Evolutionary conservation across 371 early-diverging fungal species (phyloP), one percentile per base, ranked within the genome.

Genomic region (Mucor sp.): DNA sequence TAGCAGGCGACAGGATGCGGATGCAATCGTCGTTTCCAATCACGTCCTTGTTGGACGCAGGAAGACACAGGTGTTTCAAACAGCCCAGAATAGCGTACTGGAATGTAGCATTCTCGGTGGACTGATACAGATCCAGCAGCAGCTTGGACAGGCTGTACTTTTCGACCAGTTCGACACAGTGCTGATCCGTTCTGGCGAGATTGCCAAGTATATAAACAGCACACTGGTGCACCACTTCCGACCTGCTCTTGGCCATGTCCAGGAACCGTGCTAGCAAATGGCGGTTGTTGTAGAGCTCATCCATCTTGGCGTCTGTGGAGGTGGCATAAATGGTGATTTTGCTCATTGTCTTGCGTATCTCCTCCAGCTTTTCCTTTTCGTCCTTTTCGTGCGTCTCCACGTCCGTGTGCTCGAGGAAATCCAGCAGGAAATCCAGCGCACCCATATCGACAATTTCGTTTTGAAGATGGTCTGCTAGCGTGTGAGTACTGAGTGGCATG

Each of bases 41-140:
- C 3, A 80, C 59, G 0, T 72, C 63, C 67, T 83, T 85, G 68
- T 88, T 90, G 37, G 72, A 59, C 58, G 71, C 85, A 64, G 90
- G 83, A 32, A 90, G 73, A 58, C 87, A 85, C 30, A 90, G 75
- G 66, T 90, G 88, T 43, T 86, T 85, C 9, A 90, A 74, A 9
- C 85, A 80, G 17, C 90, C 85, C 63, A 88, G 75, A 9, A 87
- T 80, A 7, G 85, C 87, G 68, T 87, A 87, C 48, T 85, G 86
- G 12, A 85, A 79, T 62, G 81, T 83, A 4, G 88, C 75, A 63
- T 87, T 85, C n/a, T 78, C 81, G 0, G 86, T 83, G 25, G 74
- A 72, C 43, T 80, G 71, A 60, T 85, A 79, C 25, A 84, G 68
- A 61, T 78, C 69, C 6, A 87, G 65, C 25, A 90, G 71, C 1